A percentile compares a stretch with the other conserved stretches of the same genome.
phyloP scores from a whole-genome alignment of 768 basidiomycete genomes.

The Lactarius deliciosus region DNA sequence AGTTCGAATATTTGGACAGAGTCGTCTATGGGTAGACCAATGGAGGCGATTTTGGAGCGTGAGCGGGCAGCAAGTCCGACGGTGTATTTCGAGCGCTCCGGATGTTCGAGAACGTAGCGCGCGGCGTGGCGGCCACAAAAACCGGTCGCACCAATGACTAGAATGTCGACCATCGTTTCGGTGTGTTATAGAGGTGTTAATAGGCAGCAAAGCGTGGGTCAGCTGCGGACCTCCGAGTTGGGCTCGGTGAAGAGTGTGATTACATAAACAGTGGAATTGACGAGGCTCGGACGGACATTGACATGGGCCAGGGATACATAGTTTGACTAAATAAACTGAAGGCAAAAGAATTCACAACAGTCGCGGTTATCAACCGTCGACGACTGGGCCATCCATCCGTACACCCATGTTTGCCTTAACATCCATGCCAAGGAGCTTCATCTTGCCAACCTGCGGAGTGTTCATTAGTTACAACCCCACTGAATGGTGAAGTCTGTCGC shows the following conservation, averaged over 20 bases:
- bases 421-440: constrained; percentile 88
- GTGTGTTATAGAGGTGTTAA: neutral
- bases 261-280: constrained; percentile 2
- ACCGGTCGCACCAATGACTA: constrained; percentile 29
- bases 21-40: constrained; percentile 16
- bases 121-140: constrained; percentile 29
- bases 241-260: neutral
- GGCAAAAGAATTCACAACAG: constrained; percentile 9
- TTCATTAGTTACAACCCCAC: constrained; percentile 4
- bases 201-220: neutral
- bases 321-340: constrained; percentile 14
- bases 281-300: neutral
- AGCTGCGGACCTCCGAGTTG: too few species aligned
- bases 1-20: constrained; percentile 47
- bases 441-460: constrained; percentile 62
- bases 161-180: constrained; percentile 25
- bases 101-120: constrained; percentile 28
- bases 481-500: constrained; percentile 28
- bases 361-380: constrained; percentile 43
- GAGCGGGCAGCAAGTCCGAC: constrained; percentile 27
- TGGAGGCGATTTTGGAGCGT: constrained; percentile 20
- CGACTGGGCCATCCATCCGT: constrained; percentile 73
- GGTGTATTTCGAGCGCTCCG: constrained; percentile 22
- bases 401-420: constrained; percentile 83
- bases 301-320: constrained; percentile 5